Base-by-base conservation (phyloP, 2,329 filamentous ascomycete genomes). In the Monilinia aucupariae region DNA sequence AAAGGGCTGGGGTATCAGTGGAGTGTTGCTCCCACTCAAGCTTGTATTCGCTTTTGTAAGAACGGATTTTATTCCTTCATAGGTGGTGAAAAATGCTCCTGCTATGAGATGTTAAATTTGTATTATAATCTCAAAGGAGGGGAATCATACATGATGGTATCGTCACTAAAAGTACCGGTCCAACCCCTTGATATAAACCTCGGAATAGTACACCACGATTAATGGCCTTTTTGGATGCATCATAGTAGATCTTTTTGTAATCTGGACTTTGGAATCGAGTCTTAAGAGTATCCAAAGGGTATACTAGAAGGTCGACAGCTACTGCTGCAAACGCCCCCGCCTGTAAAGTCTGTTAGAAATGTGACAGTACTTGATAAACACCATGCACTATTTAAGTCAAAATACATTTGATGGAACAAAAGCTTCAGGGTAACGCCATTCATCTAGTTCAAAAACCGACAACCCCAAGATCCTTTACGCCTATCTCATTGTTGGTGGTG, bases 31-130 rank as follows among this genome's bases (percentile, higher is more conserved):
- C 64, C 71, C 68, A 64, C 64, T 48, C 64, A 72, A 64, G 59
- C 75, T 72, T 0, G 78, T 78, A 3, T 83, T 78, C 50, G 80
- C 80, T 45, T 80, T 75, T 20, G 80, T 79, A 1, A 96, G 80
- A 3, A 83, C 75, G 3, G 78, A 76, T 75, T 96, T 96, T 25
- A 86, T 80, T 52, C 81, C 85, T 76, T 96, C 92, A 75, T 96
- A 96, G 1, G 90, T 92, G 2, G 89, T 92, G 76, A 96, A 96
- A 79, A 96, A 96, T 13, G 91, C 81, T 64, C 91, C 91, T 59
- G 91, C 89, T 89, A 32, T n/a, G 22, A 56, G 22, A 13, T 25
- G 48, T 74, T 61, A 73, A 68, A 49, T 20, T 45, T 39, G 20
- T 13, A n/a, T 45, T 32, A 51, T 15, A 25, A 30, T 30, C 45